Conservation (phyloP, 768 basidiomycete species). For the Boletus reticuloceps region DNA sequence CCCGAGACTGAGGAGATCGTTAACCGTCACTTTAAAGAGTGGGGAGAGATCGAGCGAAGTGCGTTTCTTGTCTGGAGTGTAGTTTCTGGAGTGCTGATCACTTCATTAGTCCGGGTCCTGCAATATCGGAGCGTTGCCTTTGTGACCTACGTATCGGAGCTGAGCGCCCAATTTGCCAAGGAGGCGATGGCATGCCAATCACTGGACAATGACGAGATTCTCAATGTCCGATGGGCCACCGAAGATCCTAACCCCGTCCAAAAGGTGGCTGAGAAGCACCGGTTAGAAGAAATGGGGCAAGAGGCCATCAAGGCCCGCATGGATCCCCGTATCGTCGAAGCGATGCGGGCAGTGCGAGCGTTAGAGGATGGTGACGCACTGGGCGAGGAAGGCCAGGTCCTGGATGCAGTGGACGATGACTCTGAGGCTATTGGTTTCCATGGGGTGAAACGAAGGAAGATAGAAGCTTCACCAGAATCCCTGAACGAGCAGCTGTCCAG, state of each 20-base stretch:
- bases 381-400: conserved; percentile 36
- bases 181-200: conserved; percentile 99
- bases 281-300: conserved; percentile 81
- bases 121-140: conserved; percentile 96
- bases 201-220: conserved; percentile 93
- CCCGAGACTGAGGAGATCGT: conserved; percentile 92
- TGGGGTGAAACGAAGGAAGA: conserved; percentile 35
- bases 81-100: conserved; percentile 4
- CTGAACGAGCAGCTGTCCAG: conserved; percentile 33
- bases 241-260: conserved; percentile 96
- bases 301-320: conserved; percentile 82
- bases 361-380: conserved; percentile 74
- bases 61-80: conserved; percentile 31
- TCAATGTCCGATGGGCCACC: conserved; percentile 99
- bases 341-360: conserved; percentile 81
- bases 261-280: conserved; percentile 79
- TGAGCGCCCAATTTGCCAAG: conserved; percentile 92
- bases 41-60: conserved; percentile 93
- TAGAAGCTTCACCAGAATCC: conserved; percentile 28
- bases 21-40: conserved; percentile 89
- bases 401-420: conserved; percentile 34
- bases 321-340: conserved; percentile 87
- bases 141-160: conserved; percentile 88
- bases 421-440: conserved; percentile 36
- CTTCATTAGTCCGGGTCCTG: conserved; percentile 70